These are phyloP conservation scores for Coemansia sp. DNA, from an alignment of 192 early-diverging fungal genomes.

Conservation along the genomic window DNA sequence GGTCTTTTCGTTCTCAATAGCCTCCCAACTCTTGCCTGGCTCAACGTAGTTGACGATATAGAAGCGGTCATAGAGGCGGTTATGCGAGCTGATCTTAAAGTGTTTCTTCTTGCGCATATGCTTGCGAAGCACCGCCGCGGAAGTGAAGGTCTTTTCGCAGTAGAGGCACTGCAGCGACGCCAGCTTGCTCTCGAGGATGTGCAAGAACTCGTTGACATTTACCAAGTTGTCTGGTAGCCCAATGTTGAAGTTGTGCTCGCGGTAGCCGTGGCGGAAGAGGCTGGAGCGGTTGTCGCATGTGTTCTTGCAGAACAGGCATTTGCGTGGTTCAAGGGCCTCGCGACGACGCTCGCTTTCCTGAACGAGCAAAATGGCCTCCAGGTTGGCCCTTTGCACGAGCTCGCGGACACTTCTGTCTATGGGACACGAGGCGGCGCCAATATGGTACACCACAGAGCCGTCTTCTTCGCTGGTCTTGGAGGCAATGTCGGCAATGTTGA, in stretches of 20 bases:
- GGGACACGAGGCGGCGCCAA: conserved; percentile 58
- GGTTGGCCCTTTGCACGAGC: conserved; percentile 65
- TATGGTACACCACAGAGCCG: conserved; percentile 20
- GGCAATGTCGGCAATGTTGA: conserved; percentile 4
- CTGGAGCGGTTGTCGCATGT: conserved; percentile 64
- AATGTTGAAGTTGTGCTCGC: conserved; percentile 92
- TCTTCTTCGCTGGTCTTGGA: conserved; percentile 12
- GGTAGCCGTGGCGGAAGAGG: conserved; percentile 86
- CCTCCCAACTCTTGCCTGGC: conserved; percentile 90
- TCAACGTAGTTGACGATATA: conserved; percentile 92
- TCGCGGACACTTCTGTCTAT: conserved; percentile 70
- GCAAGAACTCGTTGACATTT: conserved; percentile 76
- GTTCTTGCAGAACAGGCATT: conserved; percentile 93
- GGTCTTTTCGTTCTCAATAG: conserved; percentile 73
- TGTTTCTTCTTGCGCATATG: conserved; percentile 99
- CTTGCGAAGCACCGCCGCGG: conserved; percentile 81
- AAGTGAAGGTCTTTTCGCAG: conserved; percentile 91
- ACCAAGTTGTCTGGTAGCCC: conserved; percentile 89
- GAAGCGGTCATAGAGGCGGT: conserved; percentile 89
- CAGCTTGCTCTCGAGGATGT: conserved; percentile 72
- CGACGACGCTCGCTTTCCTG: conserved; percentile 72
- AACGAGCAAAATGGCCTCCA: conserved; percentile 68
- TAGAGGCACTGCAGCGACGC: conserved; percentile 79
- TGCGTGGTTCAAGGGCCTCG: conserved; percentile 64
- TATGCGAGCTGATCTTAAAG: conserved; percentile 89